Percentiles rank a stretch among this genome's conserved stretches.
These are phyloP conservation scores for Coemansia reversa DNA, from an alignment of 192 early-diverging fungal genomes.

Conservation along the genomic window DNA sequence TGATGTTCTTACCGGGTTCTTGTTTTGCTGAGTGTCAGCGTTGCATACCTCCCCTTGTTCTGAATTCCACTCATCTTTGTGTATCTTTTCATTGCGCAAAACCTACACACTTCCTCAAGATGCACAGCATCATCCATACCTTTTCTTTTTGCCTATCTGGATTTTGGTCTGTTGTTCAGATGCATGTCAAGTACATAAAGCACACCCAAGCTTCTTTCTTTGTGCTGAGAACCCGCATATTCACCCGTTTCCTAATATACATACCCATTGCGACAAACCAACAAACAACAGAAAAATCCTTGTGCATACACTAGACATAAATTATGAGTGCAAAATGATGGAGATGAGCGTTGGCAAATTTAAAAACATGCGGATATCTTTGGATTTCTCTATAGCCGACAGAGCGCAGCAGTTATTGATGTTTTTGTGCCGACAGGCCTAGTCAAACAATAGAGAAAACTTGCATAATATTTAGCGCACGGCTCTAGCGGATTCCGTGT, in stretches of 20 bases:
- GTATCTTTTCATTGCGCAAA: constrained; percentile 4
- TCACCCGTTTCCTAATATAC: neutral
- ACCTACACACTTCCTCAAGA: neutral
- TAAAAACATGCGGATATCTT: neutral
- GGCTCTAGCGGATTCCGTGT: neutral
- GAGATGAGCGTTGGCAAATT: neutral
- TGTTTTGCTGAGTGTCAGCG: neutral
- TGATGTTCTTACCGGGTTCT: neutral
- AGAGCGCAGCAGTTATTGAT: neutral
- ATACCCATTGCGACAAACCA: neutral
- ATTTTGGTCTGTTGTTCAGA: neutral
- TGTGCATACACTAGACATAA: neutral
- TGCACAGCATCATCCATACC: neutral
- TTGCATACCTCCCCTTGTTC: neutral
- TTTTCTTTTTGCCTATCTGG: neutral
- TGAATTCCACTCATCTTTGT: neutral
- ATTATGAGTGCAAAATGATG: neutral
- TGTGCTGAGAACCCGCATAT: neutral
- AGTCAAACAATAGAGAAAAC: neutral
- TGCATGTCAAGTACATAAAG: neutral
- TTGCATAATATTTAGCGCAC: neutral
- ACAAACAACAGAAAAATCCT: neutral
- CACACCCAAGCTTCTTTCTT: neutral
- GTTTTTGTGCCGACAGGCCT: neutral
- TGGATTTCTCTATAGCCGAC: neutral